Base-by-base conservation (phyloP, 2,329 filamentous ascomycete species). In the Cladosporium velox region DNA sequence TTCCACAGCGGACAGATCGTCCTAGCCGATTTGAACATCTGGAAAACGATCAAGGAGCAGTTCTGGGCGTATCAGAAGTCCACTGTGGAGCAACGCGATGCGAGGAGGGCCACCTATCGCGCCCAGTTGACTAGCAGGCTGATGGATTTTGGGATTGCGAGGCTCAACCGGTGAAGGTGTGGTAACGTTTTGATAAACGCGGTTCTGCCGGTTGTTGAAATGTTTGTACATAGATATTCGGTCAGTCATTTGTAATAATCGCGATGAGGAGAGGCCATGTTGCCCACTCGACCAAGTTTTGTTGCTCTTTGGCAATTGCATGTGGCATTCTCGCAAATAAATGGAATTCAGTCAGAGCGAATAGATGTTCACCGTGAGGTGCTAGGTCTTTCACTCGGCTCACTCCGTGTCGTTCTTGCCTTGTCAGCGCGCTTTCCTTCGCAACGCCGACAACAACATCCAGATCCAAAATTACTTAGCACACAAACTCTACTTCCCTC, bases 1-100 rank as follows among this genome's bases (percentile, higher is more conserved):
- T 80, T 83, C 69, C 78, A 78, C 66, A 81, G 80, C 8, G 82
- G 82, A 14, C 80, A 83, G 68, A 80, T 80, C 65, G 74, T 82
- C 14, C 74, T 83, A 65, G 80, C 78, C 2, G 79, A 83, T 66
- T 75, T 83, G 59, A 74, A 79, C 59, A 65, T 83, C 30, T 67
- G 77, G 61, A 76, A 79, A 66, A 80, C 80, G 0, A 69, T 82
- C 35, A 74, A 77, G 8, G 77, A 81, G 44, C 79, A 82, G 65
- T 76, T 81, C 67, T 70, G 72, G 65, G 72, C 78, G 59, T 79
- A 78, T 66, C 71, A 76, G 58, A 75, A 73, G 70, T 68, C 74
- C 67, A 65, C 68, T 10, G 61, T 59, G 3, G 70, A 72, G 52
- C 44, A 64, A 21, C 21, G 61, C 4, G 64, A 59, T 14, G 64